phyloP scores from a whole-genome alignment of 1,139 yeast genomes.

The Kodamaea alishanica region DNA sequence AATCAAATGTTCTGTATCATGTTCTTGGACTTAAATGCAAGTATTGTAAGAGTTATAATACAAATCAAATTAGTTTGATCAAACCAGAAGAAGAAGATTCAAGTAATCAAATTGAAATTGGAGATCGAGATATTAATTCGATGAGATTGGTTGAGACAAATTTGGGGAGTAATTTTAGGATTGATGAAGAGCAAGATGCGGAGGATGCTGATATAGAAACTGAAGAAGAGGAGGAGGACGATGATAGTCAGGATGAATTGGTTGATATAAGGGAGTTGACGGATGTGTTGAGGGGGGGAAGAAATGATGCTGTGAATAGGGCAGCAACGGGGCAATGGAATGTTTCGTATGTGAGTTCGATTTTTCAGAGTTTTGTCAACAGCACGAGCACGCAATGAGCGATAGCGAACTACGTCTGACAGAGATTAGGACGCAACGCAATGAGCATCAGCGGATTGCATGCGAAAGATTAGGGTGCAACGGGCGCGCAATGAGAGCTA shows the following conservation, averaged over 20 bases:
- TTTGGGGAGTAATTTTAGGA: constrained; percentile 37
- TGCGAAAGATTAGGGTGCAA: neutral
- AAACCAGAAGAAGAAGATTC: constrained; percentile 51
- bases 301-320: constrained; percentile 1
- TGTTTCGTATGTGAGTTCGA: constrained; percentile 32
- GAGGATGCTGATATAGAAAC: constrained; percentile 22
- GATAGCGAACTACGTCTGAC: neutral
- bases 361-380: constrained; percentile 41
- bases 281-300: constrained; percentile 7
- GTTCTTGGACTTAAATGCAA: constrained; percentile 83
- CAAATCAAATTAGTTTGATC: constrained; percentile 64
- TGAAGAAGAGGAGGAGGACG: constrained; percentile 19
- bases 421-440: constrained; percentile 1
- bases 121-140: constrained; percentile 13
- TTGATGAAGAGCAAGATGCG: constrained; percentile 24
- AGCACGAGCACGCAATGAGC: constrained; percentile 18
- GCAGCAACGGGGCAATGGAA: constrained; percentile 15
- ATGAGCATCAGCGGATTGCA: constrained; percentile 1
- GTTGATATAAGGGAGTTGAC: constrained; percentile 30
- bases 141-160: constrained; percentile 36
- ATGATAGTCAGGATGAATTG: constrained; percentile 18
- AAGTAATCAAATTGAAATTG: constrained; percentile 24
- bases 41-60: constrained; percentile 83
- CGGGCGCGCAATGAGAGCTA: neutral
- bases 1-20: constrained; percentile 73